phyloP scores from a whole-genome alignment of 208 protist species.

The Acanthamoeba triangularis region DNA sequence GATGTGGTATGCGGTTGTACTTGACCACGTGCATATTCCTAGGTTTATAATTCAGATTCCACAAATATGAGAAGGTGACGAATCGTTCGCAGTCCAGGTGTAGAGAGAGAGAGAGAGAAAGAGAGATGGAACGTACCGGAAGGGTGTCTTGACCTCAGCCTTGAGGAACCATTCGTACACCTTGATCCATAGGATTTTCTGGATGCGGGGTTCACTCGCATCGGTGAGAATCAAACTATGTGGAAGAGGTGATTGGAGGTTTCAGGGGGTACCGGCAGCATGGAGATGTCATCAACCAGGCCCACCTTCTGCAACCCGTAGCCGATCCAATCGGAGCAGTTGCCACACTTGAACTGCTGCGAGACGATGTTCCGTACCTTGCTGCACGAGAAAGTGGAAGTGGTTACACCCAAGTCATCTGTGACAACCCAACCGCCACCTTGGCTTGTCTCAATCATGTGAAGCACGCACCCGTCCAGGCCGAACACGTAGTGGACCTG shows the following conservation, averaged over 20 bases:
- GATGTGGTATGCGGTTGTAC: constrained; percentile 9
- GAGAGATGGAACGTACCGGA: neutral
- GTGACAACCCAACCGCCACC: neutral
- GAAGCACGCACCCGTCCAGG: neutral
- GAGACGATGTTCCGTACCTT: neutral
- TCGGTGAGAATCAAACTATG: too few species aligned
- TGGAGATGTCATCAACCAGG: constrained; percentile 10
- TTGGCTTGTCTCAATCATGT: neutral
- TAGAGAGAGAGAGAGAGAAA: too few species aligned
- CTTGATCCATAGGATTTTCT: constrained; percentile 53
- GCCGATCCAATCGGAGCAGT: constrained; percentile 58
- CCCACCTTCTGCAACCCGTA: constrained; percentile 1
- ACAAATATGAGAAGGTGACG: too few species aligned
- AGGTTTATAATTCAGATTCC: too few species aligned
- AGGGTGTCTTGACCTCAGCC: neutral
- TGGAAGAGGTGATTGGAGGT: neutral
- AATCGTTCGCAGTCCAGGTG: too few species aligned
- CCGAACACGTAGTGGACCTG: constrained; percentile 47
- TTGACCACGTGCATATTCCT: constrained; percentile 68
- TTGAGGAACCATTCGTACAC: neutral
- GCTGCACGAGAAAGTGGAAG: neutral
- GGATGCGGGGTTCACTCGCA: neutral
- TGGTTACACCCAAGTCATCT: neutral
- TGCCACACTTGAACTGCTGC: neutral
- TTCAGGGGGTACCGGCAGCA: neutral